These are phyloP conservation scores for Corymbia citriodora DNA, from an alignment of 441 rosid species.

Conservation along the genomic window DNA sequence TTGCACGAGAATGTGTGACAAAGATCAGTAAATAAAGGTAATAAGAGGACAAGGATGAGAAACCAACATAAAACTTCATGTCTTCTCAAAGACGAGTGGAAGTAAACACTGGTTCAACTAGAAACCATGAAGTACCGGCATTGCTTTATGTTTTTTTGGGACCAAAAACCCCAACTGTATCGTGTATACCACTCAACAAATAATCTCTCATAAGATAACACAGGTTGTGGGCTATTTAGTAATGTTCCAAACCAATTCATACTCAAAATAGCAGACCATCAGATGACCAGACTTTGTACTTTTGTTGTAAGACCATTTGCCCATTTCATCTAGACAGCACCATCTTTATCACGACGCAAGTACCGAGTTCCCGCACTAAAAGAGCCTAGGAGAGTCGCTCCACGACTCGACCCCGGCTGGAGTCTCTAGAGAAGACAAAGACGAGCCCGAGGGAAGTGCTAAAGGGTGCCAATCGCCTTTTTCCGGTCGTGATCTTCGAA, in stretches of 20 bases:
- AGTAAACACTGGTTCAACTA: background rate
- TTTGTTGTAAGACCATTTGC: slow-evolving; percentile 55
- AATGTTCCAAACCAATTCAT: background rate
- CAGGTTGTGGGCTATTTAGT: background rate
- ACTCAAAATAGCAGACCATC: background rate
- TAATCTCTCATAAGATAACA: background rate
- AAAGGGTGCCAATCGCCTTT: background rate
- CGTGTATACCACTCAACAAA: background rate
- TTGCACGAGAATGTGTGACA: background rate
- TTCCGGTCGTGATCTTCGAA: background rate
- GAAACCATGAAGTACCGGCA: background rate
- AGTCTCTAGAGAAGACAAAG: background rate
- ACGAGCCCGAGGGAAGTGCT: background rate
- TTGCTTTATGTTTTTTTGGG: background rate
- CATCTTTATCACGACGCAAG: slow-evolving; percentile 11
- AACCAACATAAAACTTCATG: background rate
- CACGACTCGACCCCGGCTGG: background rate
- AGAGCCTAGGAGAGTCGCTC: background rate
- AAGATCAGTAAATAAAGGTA: background rate
- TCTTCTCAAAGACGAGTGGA: background rate
- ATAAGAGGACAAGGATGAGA: background rate
- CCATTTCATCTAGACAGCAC: slow-evolving; percentile 76
- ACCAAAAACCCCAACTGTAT: background rate
- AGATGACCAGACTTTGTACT: slow-evolving; percentile 25
- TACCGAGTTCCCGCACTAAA: background rate